These are phyloP conservation scores for Eimeria maxima DNA, from an alignment of 169 alveolate genomes.

Conservation along the genomic window DNA sequence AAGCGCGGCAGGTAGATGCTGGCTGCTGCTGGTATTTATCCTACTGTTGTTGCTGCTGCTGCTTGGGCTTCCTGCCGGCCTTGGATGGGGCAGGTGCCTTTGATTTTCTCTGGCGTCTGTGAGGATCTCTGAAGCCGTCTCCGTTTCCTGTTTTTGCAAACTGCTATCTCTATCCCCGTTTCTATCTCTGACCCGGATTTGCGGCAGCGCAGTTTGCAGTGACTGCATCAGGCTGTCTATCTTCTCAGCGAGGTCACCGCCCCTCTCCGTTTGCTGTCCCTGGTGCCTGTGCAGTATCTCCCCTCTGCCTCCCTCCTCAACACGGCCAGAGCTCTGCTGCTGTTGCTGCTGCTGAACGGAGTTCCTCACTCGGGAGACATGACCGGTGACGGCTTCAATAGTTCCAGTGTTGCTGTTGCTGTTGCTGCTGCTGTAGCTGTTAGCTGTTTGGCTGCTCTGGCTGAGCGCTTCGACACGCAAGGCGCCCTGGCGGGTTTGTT, in stretches of 20 bases:
- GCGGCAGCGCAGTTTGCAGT: neutral
- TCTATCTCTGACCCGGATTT: neutral
- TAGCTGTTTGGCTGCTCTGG: neutral
- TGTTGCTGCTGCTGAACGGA: neutral
- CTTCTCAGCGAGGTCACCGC: neutral
- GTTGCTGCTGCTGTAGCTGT: slow-evolving; percentile 6
- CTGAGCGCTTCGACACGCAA: neutral
- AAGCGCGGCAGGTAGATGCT: too few species aligned
- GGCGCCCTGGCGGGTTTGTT: neutral
- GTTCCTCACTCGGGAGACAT: neutral
- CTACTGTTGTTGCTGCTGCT: too few species aligned
- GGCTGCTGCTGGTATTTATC: too few species aligned
- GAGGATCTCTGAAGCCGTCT: too few species aligned
- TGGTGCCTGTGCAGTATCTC: neutral
- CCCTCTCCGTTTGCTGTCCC: neutral
- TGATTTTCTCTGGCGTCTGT: too few species aligned
- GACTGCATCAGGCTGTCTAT: slow-evolving; percentile 17
- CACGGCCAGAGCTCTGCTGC: neutral
- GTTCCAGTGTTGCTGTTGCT: slow-evolving; percentile 2
- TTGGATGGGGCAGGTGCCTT: too few species aligned
- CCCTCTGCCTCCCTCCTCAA: neutral
- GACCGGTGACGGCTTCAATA: neutral
- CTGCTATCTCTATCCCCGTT: neutral
- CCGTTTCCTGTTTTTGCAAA: neutral
- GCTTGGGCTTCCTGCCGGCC: too few species aligned